These are phyloP conservation scores for Cornus suecica DNA, from an alignment of 148 eudicot species.

Conservation along the genomic window DNA sequence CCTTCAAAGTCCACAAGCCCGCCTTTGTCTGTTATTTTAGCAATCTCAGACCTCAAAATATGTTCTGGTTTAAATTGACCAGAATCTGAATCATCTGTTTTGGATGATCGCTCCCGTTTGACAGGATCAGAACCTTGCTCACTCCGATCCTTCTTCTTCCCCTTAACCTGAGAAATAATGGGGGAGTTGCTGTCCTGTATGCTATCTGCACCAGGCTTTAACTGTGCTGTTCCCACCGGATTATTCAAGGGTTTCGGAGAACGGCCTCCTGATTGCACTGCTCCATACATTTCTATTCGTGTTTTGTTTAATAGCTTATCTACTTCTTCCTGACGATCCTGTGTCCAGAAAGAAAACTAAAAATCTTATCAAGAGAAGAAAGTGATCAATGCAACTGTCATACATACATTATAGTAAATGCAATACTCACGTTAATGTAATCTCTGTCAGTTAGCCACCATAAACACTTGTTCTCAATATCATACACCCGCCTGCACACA, in stretches of 20 bases:
- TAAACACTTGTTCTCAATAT: slow-evolving; percentile 63
- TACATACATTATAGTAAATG: background rate
- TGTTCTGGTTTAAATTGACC: slow-evolving; percentile 39
- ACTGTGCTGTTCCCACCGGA: slow-evolving; percentile 45
- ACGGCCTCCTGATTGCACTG: slow-evolving; percentile 62
- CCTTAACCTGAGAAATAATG: slow-evolving; percentile 59
- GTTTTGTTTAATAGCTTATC: slow-evolving; percentile 67
- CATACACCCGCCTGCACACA: slow-evolving; percentile 82
- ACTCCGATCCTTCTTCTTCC: slow-evolving; percentile 76
- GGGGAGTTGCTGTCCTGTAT: slow-evolving; percentile 49
- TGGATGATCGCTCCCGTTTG: slow-evolving; percentile 64
- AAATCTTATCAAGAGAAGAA: slow-evolving; percentile 14
- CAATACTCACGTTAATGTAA: slow-evolving; percentile 64
- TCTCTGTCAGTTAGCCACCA: slow-evolving; percentile 87
- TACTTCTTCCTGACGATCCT: slow-evolving; percentile 95
- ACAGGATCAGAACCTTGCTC: slow-evolving; percentile 55
- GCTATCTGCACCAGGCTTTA: slow-evolving; percentile 64
- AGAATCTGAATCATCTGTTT: slow-evolving; percentile 54
- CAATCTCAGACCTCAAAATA: slow-evolving; percentile 57
- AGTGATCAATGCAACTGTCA: background rate
- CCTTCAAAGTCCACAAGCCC: slow-evolving; percentile 66
- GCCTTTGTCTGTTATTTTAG: slow-evolving; percentile 68
- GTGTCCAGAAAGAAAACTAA: slow-evolving; percentile 16
- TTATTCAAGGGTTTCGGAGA: slow-evolving; percentile 73
- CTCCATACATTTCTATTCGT: slow-evolving; percentile 64